These are phyloP conservation scores for Microstegium vimineum DNA, from an alignment of 176 grass and related monocot species.

Conservation along the genomic window DNA sequence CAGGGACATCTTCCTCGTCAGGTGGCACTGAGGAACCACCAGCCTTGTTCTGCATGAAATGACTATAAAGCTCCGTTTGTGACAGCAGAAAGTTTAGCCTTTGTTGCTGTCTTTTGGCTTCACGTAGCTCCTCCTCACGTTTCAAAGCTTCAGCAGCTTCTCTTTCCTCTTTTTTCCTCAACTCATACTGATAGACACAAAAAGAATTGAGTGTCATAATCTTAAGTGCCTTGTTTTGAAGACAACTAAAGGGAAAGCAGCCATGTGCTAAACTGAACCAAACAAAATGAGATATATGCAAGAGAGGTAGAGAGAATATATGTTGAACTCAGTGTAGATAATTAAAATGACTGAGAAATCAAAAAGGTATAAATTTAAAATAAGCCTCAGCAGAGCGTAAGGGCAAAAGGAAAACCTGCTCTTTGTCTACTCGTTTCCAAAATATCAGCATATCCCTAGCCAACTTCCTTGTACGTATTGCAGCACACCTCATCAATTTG, in stretches of 20 bases:
- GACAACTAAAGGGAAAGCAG: neutral
- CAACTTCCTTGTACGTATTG: slow-evolving; percentile 86
- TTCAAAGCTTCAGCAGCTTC: slow-evolving; percentile 97
- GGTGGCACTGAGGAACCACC: slow-evolving; percentile 42
- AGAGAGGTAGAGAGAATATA: neutral
- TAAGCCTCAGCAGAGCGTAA: neutral
- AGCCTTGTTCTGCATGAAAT: slow-evolving; percentile 98
- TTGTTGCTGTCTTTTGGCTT: slow-evolving; percentile 98
- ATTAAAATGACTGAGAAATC: neutral
- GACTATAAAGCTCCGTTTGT: slow-evolving; percentile 97
- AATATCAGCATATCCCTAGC: slow-evolving; percentile 99
- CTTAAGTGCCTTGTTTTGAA: neutral
- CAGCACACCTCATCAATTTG: slow-evolving; percentile 88
- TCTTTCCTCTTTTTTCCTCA: slow-evolving; percentile 97
- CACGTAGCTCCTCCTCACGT: slow-evolving; percentile 85
- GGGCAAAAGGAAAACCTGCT: slow-evolving; percentile 59
- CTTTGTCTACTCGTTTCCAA: slow-evolving; percentile 97
- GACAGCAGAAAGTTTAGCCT: slow-evolving; percentile 96
- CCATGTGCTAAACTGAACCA: neutral
- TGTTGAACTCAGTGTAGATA: neutral
- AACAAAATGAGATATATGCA: neutral
- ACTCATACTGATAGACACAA: slow-evolving; percentile 60
- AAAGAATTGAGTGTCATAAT: neutral
- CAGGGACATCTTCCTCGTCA: slow-evolving; percentile 47
- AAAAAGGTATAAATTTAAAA: slow-evolving; percentile 1